Percentiles rank a stretch among this genome's conserved stretches.
Conservation (phyloP, 1,139 yeast genomes). For the Pichia sorboxylosa region DNA sequence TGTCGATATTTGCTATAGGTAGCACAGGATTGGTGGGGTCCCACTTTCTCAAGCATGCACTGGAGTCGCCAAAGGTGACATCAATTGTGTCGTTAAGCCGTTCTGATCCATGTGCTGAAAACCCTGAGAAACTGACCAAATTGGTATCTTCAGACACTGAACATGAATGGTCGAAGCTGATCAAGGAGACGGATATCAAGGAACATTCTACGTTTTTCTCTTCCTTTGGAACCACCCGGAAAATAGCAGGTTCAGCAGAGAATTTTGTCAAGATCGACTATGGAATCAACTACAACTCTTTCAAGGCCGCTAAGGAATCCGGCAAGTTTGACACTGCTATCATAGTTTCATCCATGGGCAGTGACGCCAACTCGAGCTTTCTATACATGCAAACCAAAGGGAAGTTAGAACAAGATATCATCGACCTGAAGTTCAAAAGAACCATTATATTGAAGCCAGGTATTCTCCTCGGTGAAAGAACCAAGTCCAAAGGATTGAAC, state of each 20-base stretch:
- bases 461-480: constrained; percentile 47
- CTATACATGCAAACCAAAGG: constrained; percentile 55
- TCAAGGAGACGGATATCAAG: constrained; percentile 13
- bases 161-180: constrained; percentile 16
- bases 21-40: constrained; percentile 22
- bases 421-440: constrained; percentile 47
- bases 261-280: constrained; percentile 58
- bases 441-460: constrained; percentile 69
- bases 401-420: constrained; percentile 47
- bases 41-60: constrained; percentile 14
- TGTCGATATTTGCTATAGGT: constrained; percentile 17
- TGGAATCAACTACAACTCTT: constrained; percentile 52
- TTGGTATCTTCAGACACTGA: constrained; percentile 13
- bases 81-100: constrained; percentile 16
- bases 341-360: constrained; percentile 51
- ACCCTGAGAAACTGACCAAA: constrained; percentile 8
- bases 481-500: constrained; percentile 29
- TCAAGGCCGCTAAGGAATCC: constrained; percentile 55
- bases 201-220: constrained; percentile 34
- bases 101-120: constrained; percentile 12
- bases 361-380: constrained; percentile 40
- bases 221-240: constrained; percentile 67
- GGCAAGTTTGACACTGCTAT: constrained; percentile 52
- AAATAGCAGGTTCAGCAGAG: constrained; percentile 56
- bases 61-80: constrained; percentile 7